phyloP scores from a whole-genome alignment of 129 eudicot species.

The Chrysanthemum lavandulifolium region DNA sequence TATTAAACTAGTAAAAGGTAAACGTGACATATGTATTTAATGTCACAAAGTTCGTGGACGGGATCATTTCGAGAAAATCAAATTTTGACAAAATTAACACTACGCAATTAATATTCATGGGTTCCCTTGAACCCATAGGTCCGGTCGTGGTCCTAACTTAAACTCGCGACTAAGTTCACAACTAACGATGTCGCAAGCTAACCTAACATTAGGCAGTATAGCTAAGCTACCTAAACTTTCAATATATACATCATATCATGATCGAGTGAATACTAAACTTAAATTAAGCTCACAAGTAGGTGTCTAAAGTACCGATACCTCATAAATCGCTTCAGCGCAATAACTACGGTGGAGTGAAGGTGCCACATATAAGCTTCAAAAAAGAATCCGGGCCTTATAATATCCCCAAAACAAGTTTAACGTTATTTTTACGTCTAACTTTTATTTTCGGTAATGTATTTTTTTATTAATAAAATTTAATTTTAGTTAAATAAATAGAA shows the following conservation, averaged over 20 bases:
- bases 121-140: no score
- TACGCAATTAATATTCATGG: no score
- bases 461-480: no score
- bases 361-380: conserved; percentile 18
- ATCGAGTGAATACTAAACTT: conserved; percentile 46
- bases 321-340: conserved; percentile 65
- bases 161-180: conserved; percentile 33
- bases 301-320: conserved; percentile 52
- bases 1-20: no score
- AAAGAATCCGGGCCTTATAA: conserved; percentile 2
- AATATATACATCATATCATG: conserved; percentile 41
- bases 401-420: no score
- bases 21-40: no score
- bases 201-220: conserved; percentile 47
- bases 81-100: no score
- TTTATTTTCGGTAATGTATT: conserved; percentile 18
- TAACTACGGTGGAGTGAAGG: conserved; percentile 62
- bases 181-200: conserved; percentile 51
- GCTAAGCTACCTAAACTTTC: neutral
- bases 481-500: no score
- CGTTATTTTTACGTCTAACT: no score
- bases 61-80: no score
- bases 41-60: no score
- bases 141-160: conserved; percentile 31
- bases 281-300: conserved; percentile 60